Evolutionary conservation across 768 basidiomycete genomes (phyloP).

Genomic region (Amanita jacksonii): DNA sequence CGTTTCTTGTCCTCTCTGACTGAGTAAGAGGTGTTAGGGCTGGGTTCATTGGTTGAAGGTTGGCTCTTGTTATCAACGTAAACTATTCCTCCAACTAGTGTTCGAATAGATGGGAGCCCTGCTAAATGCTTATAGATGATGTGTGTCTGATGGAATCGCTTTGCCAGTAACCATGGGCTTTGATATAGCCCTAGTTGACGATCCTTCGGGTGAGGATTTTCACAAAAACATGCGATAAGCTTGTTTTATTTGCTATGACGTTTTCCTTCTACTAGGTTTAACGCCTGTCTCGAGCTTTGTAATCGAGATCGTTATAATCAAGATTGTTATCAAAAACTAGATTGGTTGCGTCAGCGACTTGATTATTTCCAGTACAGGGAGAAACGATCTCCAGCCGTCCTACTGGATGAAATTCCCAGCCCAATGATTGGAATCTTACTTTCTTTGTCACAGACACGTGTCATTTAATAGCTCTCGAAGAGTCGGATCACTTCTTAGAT

Average conservation of each 20-base stretch:
- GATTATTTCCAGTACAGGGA: conserved; percentile 5
- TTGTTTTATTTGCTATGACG: not conserved
- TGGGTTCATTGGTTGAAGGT: conserved; percentile 40
- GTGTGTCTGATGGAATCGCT: too few relatives aligned
- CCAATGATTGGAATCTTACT: not conserved
- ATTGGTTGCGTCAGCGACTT: not conserved
- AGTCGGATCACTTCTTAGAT: conserved; percentile 2
- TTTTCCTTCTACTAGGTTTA: not conserved
- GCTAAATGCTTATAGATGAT: too few relatives aligned
- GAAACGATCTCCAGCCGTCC: conserved; percentile 1
- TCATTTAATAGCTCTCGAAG: not conserved
- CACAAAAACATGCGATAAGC: not conserved
- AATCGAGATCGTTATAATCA: conserved; percentile 4
- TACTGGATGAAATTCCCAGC: conserved; percentile 7
- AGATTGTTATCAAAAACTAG: not conserved
- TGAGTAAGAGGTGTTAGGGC: conserved; percentile 33
- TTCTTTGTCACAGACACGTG: not conserved
- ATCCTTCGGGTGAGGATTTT: too few relatives aligned
- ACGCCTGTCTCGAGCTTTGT: not conserved
- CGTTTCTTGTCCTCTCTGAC: conserved; percentile 51
- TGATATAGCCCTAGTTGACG: too few relatives aligned
- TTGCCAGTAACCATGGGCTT: too few relatives aligned
- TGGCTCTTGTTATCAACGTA: not conserved
- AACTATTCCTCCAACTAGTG: conserved; percentile 13
- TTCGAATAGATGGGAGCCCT: conserved; percentile 34